A percentile compares a stretch with the other conserved stretches of the same genome.
phyloP scores from a whole-genome alignment of 257 asterid genomes.

The Nicotiana attenuata region DNA sequence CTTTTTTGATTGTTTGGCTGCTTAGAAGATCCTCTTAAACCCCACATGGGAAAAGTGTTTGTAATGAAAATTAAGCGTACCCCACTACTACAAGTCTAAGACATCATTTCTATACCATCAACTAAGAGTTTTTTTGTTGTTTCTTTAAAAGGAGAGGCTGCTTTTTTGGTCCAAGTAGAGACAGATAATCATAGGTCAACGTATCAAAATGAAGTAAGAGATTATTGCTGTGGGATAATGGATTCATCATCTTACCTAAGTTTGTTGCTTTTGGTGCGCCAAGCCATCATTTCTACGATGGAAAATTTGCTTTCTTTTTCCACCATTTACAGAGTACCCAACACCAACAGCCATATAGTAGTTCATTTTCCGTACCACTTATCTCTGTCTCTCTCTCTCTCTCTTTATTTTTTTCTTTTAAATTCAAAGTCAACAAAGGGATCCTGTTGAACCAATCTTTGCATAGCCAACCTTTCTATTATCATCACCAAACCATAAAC shows the following conservation, averaged over 20 bases:
- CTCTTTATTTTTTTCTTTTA: neutral
- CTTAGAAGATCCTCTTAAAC: neutral
- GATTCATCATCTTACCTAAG: neutral
- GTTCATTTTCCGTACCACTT: neutral
- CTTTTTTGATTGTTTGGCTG: neutral
- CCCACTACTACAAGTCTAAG: neutral
- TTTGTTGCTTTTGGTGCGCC: neutral
- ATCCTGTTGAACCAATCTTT: neutral
- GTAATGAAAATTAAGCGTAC: neutral
- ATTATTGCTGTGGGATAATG: neutral
- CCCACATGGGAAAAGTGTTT: neutral
- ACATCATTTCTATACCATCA: slow-evolving; percentile 13
- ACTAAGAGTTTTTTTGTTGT: neutral
- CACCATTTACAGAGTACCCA: neutral
- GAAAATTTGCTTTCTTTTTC: slow-evolving; percentile 1
- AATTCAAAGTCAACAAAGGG: slow-evolving; percentile 5
- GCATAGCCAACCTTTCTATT: neutral
- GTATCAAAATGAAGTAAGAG: neutral
- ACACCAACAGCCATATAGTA: neutral
- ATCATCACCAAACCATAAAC: neutral
- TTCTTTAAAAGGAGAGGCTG: neutral
- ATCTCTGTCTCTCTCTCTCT: neutral
- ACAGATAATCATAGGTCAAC: slow-evolving; percentile 14
- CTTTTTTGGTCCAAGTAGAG: neutral
- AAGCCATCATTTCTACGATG: slow-evolving; percentile 7